Percentiles rank a stretch among this genome's conserved stretches.
Evolutionary conservation across 331 rosid species (phyloP).

Genomic region (Phaseolus coccineus): DNA sequence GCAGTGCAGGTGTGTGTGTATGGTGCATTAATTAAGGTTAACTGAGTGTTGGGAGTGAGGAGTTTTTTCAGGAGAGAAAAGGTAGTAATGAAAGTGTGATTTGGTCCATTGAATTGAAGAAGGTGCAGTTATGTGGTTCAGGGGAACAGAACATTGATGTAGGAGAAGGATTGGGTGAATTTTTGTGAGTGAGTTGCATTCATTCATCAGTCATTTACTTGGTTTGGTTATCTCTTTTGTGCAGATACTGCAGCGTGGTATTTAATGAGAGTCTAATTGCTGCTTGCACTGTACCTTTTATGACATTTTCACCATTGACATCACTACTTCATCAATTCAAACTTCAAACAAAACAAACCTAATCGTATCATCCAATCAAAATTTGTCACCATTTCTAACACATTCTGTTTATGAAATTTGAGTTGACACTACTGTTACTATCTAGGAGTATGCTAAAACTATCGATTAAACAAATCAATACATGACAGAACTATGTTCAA

Average conservation of each 20-base stretch:
- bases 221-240: neutral
- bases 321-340: conserved; percentile 10
- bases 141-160: neutral
- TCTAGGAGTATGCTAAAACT: no score
- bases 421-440: neutral
- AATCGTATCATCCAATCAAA: neutral
- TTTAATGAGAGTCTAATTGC: conserved; percentile 35
- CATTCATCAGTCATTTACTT: neutral
- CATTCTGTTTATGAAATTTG: neutral
- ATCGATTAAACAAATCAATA: no score
- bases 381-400: neutral
- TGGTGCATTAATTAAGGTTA: conserved; percentile 19
- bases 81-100: conserved; percentile 21
- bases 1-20: neutral
- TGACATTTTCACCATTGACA: conserved; percentile 22
- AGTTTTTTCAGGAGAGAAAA: neutral
- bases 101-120: conserved; percentile 21
- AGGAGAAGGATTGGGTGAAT: neutral
- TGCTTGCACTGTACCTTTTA: conserved; percentile 9
- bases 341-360: neutral
- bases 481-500: no score
- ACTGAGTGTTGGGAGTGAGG: neutral
- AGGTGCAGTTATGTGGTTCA: neutral
- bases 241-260: neutral
- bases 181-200: conserved; percentile 16